phyloP scores from a whole-genome alignment of 2,329 filamentous ascomycete species.

The Microcyclospora tardicrescens region DNA sequence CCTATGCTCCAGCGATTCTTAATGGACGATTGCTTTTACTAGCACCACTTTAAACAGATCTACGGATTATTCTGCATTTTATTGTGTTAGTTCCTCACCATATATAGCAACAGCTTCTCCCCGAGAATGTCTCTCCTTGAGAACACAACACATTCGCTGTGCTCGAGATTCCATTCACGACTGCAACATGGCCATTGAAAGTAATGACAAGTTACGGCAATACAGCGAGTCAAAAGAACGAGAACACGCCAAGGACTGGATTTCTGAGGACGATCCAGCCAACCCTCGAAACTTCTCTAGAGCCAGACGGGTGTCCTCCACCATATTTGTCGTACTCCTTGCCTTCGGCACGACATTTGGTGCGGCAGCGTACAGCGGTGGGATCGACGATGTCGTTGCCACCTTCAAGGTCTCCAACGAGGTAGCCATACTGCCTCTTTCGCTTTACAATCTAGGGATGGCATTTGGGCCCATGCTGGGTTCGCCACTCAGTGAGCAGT shows the following conservation, averaged over 20 bases:
- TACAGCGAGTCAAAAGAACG: too few relatives aligned
- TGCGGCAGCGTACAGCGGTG: constrained; percentile 20
- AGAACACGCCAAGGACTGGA: constrained; percentile 17
- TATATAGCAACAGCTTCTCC: too few relatives aligned
- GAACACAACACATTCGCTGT: too few relatives aligned
- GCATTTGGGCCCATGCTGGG: constrained; percentile 25
- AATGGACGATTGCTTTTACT: too few relatives aligned
- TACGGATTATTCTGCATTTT: too few relatives aligned
- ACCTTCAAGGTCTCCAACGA: constrained; percentile 17
- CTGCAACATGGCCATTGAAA: too few relatives aligned
- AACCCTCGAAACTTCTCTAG: constrained; percentile 22
- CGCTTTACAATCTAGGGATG: constrained; percentile 26
- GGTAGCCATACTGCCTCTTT: constrained; percentile 23
- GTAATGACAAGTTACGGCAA: too few relatives aligned
- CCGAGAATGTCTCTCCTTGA: too few relatives aligned
- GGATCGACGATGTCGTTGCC: constrained; percentile 11
- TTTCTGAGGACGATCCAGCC: constrained; percentile 14
- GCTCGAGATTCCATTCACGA: too few relatives aligned
- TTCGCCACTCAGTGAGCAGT: constrained; percentile 25
- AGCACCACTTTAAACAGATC: too few relatives aligned
- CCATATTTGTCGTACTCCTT: constrained; percentile 15
- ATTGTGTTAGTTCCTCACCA: too few relatives aligned
- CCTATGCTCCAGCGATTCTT: too few relatives aligned
- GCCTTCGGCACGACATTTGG: constrained; percentile 21
- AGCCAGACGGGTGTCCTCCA: constrained; percentile 11